Evolutionary conservation across 208 protist species (phyloP).

Genomic region (Trypanosoma melophagium): DNA sequence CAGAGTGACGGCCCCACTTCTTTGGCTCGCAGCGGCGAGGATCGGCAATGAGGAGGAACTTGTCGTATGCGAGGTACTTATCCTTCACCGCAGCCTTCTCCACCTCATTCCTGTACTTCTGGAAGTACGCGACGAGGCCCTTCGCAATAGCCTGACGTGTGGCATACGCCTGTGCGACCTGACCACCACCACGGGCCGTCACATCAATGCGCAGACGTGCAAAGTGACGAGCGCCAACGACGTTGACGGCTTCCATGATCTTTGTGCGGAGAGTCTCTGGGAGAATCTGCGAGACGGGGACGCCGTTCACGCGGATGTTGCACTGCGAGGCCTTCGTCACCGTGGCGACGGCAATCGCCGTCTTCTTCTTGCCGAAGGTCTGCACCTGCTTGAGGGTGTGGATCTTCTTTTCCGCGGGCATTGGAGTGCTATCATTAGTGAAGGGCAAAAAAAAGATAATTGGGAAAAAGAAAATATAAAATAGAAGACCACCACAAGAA

Average conservation of each 20-base stretch:
- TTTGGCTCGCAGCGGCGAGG: constrained; percentile 99
- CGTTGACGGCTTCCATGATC: constrained; percentile 96
- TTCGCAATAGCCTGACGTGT: constrained; percentile 99
- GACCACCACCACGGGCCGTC: constrained; percentile 97
- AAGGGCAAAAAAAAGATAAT: constrained; percentile 20
- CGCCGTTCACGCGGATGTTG: constrained; percentile 98
- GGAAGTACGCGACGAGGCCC: constrained; percentile 98
- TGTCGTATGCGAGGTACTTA: constrained; percentile 96
- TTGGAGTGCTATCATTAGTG: constrained; percentile 31
- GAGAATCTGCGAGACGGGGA: constrained; percentile 96
- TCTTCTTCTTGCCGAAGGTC: constrained; percentile 98
- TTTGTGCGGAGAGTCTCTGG: constrained; percentile 98
- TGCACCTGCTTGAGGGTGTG: constrained; percentile 88
- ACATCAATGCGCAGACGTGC: constrained; percentile 97
- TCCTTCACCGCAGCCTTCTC: constrained; percentile 99
- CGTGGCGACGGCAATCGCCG: constrained; percentile 98
- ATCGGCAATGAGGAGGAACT: constrained; percentile 99
- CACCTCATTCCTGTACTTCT: constrained; percentile 97
- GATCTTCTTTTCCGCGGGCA: constrained; percentile 75
- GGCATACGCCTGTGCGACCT: constrained; percentile 98
- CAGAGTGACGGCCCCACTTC: constrained; percentile 99
- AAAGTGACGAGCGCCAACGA: constrained; percentile 96
- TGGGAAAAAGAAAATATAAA: constrained; percentile 16
- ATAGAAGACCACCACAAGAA: constrained; percentile 5
- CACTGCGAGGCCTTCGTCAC: constrained; percentile 95